A percentile compares a stretch with the other conserved stretches of the same genome.
Evolutionary conservation across 805 yeast genomes (phyloP).

Genomic region (Saturnispora mendoncae): DNA sequence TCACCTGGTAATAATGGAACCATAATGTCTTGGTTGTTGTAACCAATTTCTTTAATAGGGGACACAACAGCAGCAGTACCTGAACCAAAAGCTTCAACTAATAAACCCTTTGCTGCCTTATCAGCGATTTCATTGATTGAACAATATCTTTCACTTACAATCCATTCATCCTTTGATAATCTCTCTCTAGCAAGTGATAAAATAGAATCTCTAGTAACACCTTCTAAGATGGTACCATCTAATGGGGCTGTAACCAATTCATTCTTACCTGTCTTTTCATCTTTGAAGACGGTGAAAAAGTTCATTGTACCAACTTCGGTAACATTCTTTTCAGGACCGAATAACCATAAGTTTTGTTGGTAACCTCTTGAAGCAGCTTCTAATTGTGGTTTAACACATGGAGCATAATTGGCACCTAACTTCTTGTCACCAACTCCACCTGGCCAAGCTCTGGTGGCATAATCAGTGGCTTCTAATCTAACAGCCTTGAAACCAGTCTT

Average conservation of each 20-base stretch:
- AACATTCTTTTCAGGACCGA: constrained; percentile 77
- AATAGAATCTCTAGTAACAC: constrained; percentile 91
- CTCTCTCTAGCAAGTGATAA: constrained; percentile 67
- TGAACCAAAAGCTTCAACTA: constrained; percentile 91
- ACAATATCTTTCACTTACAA: constrained; percentile 70
- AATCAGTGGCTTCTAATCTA: constrained; percentile 85
- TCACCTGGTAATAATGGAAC: constrained; percentile 80
- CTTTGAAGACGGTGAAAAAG: constrained; percentile 77
- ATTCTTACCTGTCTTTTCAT: constrained; percentile 67
- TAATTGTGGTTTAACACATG: constrained; percentile 83
- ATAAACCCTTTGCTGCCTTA: constrained; percentile 68
- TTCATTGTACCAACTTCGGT: constrained; percentile 99
- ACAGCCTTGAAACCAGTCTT: constrained; percentile 95
- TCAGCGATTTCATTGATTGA: constrained; percentile 75
- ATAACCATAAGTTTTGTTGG: constrained; percentile 95
- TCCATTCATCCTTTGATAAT: constrained; percentile 73
- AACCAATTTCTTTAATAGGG: constrained; percentile 84
- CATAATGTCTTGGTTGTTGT: constrained; percentile 57
- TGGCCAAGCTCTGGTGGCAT: constrained; percentile 98
- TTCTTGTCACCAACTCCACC: constrained; percentile 96
- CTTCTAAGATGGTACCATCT: constrained; percentile 95
- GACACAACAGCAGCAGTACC: constrained; percentile 98
- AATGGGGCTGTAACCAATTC: constrained; percentile 94
- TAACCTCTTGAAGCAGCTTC: constrained; percentile 88
- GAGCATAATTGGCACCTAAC: constrained; percentile 97